These are phyloP conservation scores for Albizia julibrissin DNA, from an alignment of 306 rosid species.

Conservation along the genomic window DNA sequence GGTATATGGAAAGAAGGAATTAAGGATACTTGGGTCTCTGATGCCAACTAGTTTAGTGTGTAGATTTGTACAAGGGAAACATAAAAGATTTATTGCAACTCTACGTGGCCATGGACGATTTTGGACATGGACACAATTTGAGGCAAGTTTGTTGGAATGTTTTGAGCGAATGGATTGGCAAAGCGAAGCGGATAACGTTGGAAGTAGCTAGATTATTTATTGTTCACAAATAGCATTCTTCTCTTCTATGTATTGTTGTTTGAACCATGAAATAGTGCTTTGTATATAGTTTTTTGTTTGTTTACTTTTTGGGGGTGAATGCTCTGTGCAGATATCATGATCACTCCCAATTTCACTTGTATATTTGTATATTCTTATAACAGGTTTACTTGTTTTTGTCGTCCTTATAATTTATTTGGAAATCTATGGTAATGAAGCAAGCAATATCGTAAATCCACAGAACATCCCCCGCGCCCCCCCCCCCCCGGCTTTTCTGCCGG, in stretches of 20 bases:
- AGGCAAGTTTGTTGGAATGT: too few relatives aligned
- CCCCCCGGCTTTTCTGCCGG: too few relatives aligned
- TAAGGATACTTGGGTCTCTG: constrained; percentile 51
- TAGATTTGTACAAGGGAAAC: background rate
- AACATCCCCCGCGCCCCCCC: too few relatives aligned
- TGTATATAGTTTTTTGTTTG: constrained; percentile 4
- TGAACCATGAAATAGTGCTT: background rate
- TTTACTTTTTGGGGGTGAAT: background rate
- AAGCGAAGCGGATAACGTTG: background rate
- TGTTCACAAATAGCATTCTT: constrained; percentile 10
- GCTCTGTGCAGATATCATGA: background rate
- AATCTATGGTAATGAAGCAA: too few relatives aligned
- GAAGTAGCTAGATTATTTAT: constrained; percentile 1
- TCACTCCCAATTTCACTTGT: background rate
- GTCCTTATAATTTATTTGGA: background rate
- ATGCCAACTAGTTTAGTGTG: constrained; percentile 33
- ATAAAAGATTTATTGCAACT: background rate
- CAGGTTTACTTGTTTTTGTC: background rate
- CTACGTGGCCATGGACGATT: background rate
- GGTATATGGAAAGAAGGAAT: constrained; percentile 65
- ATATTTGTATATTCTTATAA: constrained; percentile 17
- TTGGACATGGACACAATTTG: background rate
- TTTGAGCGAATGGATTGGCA: too few relatives aligned
- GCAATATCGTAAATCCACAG: too few relatives aligned
- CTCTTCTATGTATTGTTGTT: constrained; percentile 8